Conservation (phyloP, 2,329 filamentous ascomycete species). For the Pestalotiopsis sp. region DNA sequence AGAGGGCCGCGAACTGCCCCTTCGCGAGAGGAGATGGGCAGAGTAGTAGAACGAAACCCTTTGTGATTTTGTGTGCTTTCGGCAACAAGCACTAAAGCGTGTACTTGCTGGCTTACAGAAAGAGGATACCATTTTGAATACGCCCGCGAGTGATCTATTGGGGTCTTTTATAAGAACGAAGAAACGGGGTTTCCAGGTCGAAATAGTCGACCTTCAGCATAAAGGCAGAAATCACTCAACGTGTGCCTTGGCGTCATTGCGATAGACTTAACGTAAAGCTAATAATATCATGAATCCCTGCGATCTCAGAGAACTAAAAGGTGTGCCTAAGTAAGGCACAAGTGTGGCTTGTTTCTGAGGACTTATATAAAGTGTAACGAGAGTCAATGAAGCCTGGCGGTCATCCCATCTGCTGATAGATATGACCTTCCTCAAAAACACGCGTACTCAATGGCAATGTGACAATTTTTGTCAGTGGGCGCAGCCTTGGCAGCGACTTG, state of each 20-base stretch:
- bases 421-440: neutral
- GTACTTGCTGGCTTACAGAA: neutral
- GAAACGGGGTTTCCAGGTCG: neutral
- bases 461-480: too few species aligned
- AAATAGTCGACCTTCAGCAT: constrained; percentile 2
- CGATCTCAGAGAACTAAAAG: neutral
- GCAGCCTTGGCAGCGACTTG: too few species aligned
- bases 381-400: neutral
- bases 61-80: neutral
- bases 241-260: constrained; percentile 12
- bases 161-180: neutral
- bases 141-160: neutral
- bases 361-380: neutral
- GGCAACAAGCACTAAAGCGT: neutral
- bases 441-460: too few species aligned
- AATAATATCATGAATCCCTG: constrained; percentile 10
- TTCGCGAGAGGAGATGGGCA: constrained; percentile 83
- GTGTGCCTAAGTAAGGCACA: neutral
- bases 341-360: neutral
- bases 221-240: constrained; percentile 14
- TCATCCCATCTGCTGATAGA: neutral
- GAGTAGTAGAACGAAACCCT: constrained; percentile 38
- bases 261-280: constrained; percentile 15
- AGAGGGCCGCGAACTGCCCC: constrained; percentile 47
- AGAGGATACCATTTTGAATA: neutral